Base-by-base conservation (phyloP, 1,139 yeast genomes). In the Taiozyma sp. region DNA sequence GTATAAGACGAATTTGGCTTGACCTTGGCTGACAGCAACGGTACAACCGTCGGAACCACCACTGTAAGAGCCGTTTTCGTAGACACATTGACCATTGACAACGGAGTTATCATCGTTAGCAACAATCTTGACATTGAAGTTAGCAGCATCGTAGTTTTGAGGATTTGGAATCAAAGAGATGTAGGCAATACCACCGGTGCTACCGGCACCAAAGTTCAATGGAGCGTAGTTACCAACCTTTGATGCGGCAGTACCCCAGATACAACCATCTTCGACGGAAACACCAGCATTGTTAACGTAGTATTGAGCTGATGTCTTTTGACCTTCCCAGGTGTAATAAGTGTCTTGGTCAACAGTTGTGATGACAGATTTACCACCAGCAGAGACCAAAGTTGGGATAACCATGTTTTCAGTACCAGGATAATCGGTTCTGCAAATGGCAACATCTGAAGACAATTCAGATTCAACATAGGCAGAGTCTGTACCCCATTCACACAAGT, bases 341-440 rank as follows among this genome's bases (percentile, higher is more conserved):
- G 71, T 60, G 56, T 74, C 79, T 62, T 80, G 76, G 67, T 83
- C 80, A 55, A 85, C 90, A 58, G 82, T 86, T 47, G 89, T 75
- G 56, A 82, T 76, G 53, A 84, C 83, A 53, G 77, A 71, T 50
- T 77, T 64, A 40, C 72, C 63, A 59, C 89, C 89, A 49, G 82
- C 82, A 47, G 70, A 65, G 58, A 86, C 84, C 64, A 79, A 77
- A 53, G 91, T 83, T 70, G 95, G 93, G 56, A 85, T 77, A 66
- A 80, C 87, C 95, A 86, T 86, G 73, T 85, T 85, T 75, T 86
- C 95, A 53, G 93, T 81, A 74, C 93, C 93, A 66, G 95, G 93
- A 74, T 86, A 86, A 70, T 86, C 95, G 56, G 95, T 86, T 80
- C 91, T 82, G 72, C 95, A 86, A 59, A 86, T 77, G 50, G 93